Base-by-base conservation (phyloP, 2,329 filamentous ascomycete species). In the Domatiomyces catenatus region DNA sequence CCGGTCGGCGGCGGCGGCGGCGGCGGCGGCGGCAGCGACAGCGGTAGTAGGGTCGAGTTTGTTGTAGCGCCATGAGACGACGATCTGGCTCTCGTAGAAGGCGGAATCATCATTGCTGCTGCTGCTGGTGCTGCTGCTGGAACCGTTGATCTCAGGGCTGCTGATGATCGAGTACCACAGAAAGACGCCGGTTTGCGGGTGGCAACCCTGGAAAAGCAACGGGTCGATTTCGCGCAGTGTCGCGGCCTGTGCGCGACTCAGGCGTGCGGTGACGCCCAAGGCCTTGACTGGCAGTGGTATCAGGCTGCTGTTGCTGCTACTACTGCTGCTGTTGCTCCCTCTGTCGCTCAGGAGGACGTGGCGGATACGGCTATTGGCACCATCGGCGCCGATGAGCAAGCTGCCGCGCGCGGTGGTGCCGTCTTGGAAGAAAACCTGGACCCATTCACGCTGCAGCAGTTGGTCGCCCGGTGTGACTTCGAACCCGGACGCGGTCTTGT, bases 31-130 rank as follows among this genome's bases (percentile, higher is more conserved):
- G n/a, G n/a, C n/a, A n/a, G n/a, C n/a, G n/a, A n/a, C n/a, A n/a
- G n/a, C n/a, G n/a, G n/a, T n/a, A n/a, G n/a, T n/a, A n/a, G n/a
- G n/a, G n/a, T n/a, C n/a, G n/a, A n/a, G n/a, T n/a, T n/a, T n/a
- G n/a, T 60, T 45, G 62, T 63, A 36, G 28, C 28, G 61, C 73
- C 73, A 76, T 8, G 70, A 74, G 45, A 74, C 62, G 52, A 67
- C 68, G 43, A 76, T 60, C 53, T 75, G 69, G 1, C 67, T 67
- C 45, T 67, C 65, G 52, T 69, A 73, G 15, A 61, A 64, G 47
- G 66, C 62, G 2, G 52, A 20, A 1, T 52, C 54, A 5, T 59
- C 65, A 0, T 6, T 24, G 22, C 22, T 24, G 22, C 22, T 24
- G 6, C 22, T 24, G 22, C 22, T 24, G 22, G 3, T 24, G 22